These are phyloP conservation scores for Candida endomychidarum DNA, from an alignment of 805 yeast species.

Conservation along the genomic window DNA sequence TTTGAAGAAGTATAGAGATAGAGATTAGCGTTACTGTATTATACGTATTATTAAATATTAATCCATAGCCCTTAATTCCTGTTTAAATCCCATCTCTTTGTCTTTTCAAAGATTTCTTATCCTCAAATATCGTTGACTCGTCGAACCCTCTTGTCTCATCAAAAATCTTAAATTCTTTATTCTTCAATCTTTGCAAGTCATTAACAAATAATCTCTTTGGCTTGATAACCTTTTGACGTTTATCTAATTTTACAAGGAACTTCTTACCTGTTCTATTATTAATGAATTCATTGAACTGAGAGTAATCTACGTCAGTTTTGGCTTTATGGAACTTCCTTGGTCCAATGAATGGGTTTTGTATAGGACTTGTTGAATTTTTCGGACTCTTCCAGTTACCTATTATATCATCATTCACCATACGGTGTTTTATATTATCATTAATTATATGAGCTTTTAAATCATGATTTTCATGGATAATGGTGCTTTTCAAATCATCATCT, in stretches of 20 bases:
- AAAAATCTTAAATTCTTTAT: conserved; percentile 12
- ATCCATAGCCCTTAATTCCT: too few species aligned
- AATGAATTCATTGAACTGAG: conserved; percentile 39
- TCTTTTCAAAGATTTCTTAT: too few species aligned
- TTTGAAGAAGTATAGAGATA: conserved; percentile 30
- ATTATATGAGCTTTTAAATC: conserved; percentile 14
- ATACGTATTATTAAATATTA: conserved; percentile 2
- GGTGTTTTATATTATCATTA: neutral
- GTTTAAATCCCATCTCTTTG: too few species aligned
- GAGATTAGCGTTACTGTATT: neutral
- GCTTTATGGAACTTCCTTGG: conserved; percentile 4
- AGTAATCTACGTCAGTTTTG: conserved; percentile 23
- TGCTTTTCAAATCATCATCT: conserved; percentile 25
- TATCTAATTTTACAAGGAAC: conserved; percentile 26
- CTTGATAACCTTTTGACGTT: conserved; percentile 31
- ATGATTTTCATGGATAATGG: too few species aligned
- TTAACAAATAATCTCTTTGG: conserved; percentile 33
- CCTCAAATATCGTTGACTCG: too few species aligned
- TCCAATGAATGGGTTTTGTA: conserved; percentile 28
- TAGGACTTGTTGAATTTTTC: neutral
- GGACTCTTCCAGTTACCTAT: conserved; percentile 2
- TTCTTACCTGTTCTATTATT: conserved; percentile 40
- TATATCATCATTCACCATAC: neutral
- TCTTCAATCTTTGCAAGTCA: neutral
- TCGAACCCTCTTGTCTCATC: conserved; percentile 8